Base-by-base conservation (phyloP, 441 rosid genomes). In the Biscutella auriculata region DNA sequence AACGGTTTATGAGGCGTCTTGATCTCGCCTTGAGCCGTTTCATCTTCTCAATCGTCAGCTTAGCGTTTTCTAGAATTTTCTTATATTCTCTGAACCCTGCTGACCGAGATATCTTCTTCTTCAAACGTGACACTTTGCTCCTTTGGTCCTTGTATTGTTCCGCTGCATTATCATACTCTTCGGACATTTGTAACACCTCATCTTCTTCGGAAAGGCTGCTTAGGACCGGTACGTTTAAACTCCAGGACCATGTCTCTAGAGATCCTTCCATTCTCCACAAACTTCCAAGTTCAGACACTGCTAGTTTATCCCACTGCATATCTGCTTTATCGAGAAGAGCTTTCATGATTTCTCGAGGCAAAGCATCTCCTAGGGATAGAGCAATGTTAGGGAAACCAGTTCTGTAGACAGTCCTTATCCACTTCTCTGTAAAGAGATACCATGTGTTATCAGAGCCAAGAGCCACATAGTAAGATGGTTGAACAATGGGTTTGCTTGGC, bases 381-480 rank as follows among this genome's bases (percentile, higher is more conserved):
- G 94, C 73, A 53, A 77, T 76, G 74, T 88, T 78, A 16, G 98
- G 97, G 73, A 88, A 82, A 61, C 98, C 95, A 6, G 80, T 77
- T 64, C 76, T 75, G 56, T 88, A 88, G 34, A 88, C 76, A 39
- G 89, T 73, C 64, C 73, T 79, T 52, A 86, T 73, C 97, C 95
- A 92, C 65, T 80, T 85, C 64, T 86, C 98, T 6, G 95, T 88
- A 48, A 92, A 88, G 37, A 82, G 69, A 70, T 92, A 88, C 95
- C 97, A 92, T 30, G 87, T 76, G 75, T 88, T 92, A 76, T 88
- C 97, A 57, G 98, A 92, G 60, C 98, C 97, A 59, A 92, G 95
- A 12, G 95, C 97, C 27, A 79, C 80, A 53, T 86, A 43, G 56
- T 79, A 87, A 36, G 85, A 79, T 47, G 82, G 85, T 66, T 78